Evolutionary conservation across 176 grass and related monocot species (phyloP), one percentile per base, ranked within the genome.

Genomic region (Olyra latifolia): DNA sequence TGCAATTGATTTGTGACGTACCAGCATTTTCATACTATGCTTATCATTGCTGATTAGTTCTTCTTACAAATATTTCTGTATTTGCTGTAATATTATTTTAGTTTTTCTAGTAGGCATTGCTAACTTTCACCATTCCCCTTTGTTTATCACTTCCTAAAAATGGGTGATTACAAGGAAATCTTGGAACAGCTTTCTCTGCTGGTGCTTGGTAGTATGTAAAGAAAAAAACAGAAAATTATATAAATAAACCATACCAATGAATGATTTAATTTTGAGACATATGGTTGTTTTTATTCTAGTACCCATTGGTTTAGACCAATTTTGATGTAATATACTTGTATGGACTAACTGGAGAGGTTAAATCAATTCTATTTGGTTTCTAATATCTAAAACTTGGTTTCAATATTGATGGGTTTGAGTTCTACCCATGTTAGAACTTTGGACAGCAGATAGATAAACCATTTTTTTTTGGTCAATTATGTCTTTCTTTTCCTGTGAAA

Each of bases 21-120:
- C 38, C 12, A 58, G 12, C 50, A 41, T 46, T 19, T 8, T 74
- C 52, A 2, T 24, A 13, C 66, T 14, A 45, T 66, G 12, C 57
- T 61, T 87, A 20, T 47, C 35, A 38, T 45, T 71, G n/a, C 53
- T 82, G 68, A 54, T 64, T 22, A 10, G 7, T 29, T 80, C 30
- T 24, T 45, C 76, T 80, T 64, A 75, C n/a, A 6, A 57, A 23
- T 49, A 54, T 19, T 29, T 39, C 23, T 10, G 20, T 50, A 10
- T 14, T 46, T 35, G 24, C 16, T 32, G 12, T 72, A 53, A 50
- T 10, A 79, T 38, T 7, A 6, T 44, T 52, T 44, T 17, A 0
- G 25, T 72, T 45, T 63, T 68, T 62, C 12, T 8, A 14, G 13
- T 65, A 67, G 9, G 43, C 19, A 40, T 29, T 72, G 5, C 4